These are phyloP conservation scores for Papiliotrema terrestris DNA, from an alignment of 1,284 basidiomycete species.

Conservation along the genomic window DNA sequence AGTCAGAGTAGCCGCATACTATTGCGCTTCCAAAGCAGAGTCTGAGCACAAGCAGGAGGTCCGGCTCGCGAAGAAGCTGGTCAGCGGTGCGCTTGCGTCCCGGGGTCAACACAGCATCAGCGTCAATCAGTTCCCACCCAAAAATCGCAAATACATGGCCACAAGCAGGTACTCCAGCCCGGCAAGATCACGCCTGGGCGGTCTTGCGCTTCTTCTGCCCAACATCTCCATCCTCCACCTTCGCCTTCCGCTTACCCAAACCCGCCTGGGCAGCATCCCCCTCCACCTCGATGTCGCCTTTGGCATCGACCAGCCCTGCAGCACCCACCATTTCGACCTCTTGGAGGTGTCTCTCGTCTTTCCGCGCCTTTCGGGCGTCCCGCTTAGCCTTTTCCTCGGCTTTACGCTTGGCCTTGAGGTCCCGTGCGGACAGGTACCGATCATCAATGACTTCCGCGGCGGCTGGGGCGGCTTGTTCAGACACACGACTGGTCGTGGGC, in stretches of 20 bases:
- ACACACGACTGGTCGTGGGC: slow-evolving; percentile 1
- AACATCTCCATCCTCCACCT: slow-evolving; percentile 2
- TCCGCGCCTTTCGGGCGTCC: slow-evolving; percentile 40
- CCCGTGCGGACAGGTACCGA: slow-evolving; percentile 26
- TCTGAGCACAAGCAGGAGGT: too few relatives aligned
- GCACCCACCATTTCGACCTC: slow-evolving; percentile 17
- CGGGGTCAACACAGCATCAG: too few relatives aligned
- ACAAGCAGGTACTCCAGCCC: too few relatives aligned
- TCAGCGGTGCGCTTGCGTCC: too few relatives aligned
- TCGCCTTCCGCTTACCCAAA: slow-evolving; percentile 1
- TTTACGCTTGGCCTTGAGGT: slow-evolving; percentile 41
- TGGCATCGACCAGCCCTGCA: slow-evolving; percentile 13
- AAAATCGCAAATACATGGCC: too few relatives aligned
- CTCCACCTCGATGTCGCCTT: not conserved
- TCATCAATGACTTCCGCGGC: slow-evolving; percentile 27
- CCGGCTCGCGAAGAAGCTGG: too few relatives aligned
- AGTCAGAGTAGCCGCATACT: too few relatives aligned
- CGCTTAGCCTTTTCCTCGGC: slow-evolving; percentile 40
- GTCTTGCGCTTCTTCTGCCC: slow-evolving; percentile 27
- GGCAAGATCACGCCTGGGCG: slow-evolving; percentile 7
- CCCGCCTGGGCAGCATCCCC: not conserved
- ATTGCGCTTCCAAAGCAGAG: too few relatives aligned
- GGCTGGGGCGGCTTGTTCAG: slow-evolving; percentile 1
- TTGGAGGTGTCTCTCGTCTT: slow-evolving; percentile 24
- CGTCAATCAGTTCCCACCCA: too few relatives aligned